phyloP scores from a whole-genome alignment of 78 protist species.

The Monosiga brevicollis region DNA sequence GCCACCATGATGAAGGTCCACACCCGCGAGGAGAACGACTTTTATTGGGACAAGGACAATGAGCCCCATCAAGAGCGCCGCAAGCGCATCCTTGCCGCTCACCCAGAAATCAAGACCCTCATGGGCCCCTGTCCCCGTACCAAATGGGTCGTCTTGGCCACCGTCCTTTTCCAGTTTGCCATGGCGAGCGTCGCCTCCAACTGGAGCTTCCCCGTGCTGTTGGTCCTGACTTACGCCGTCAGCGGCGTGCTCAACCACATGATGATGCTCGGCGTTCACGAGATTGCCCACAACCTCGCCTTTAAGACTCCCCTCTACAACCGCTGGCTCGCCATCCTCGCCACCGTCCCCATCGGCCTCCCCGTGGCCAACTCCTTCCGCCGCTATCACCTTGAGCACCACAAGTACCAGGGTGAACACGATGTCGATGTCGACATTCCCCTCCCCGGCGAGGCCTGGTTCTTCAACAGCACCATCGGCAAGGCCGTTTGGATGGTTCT shows the following conservation, averaged over 20 bases:
- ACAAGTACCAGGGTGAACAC: constrained; percentile 41
- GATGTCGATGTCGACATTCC: constrained; percentile 74
- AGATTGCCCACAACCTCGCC: constrained; percentile 47
- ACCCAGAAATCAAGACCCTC: constrained; percentile 20
- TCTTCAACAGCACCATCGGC: constrained; percentile 20
- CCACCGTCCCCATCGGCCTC: constrained; percentile 56
- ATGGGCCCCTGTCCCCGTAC: neutral
- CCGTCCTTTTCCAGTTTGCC: neutral
- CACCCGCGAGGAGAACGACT: neutral
- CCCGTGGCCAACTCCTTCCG: constrained; percentile 64
- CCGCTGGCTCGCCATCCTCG: constrained; percentile 37
- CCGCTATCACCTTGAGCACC: constrained; percentile 66
- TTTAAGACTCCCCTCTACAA: constrained; percentile 27
- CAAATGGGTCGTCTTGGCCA: no score
- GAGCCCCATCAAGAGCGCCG: constrained; percentile 12
- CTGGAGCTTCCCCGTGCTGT: neutral
- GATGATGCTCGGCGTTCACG: constrained; percentile 62
- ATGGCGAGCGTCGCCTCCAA: neutral
- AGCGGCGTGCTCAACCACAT: constrained; percentile 59
- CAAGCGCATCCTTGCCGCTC: neutral
- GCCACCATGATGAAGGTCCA: no score
- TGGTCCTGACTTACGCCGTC: constrained; percentile 38
- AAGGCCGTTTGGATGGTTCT: constrained; percentile 47
- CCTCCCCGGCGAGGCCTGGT: constrained; percentile 28
- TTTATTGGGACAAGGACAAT: neutral